A percentile compares a stretch with the other conserved stretches of the same genome.
These are phyloP conservation scores for Nidularia pulvinata DNA, from an alignment of 768 basidiomycete species.

Conservation along the genomic window DNA sequence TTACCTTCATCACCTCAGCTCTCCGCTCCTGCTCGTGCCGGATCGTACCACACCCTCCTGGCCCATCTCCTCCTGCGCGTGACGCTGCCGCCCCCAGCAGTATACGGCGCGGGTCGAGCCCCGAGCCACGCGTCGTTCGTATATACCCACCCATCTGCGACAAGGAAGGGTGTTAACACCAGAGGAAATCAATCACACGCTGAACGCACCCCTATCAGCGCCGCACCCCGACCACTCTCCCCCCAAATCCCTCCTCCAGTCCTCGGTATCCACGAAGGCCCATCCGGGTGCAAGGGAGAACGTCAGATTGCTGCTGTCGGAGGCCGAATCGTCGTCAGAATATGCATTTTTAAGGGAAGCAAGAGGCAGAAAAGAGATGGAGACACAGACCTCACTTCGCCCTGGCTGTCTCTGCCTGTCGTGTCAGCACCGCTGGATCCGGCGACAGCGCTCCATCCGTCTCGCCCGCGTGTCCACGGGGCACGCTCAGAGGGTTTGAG, in stretches of 20 bases:
- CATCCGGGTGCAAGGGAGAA: conserved; percentile 75
- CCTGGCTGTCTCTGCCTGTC: conserved; percentile 33
- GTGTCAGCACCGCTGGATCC: conserved; percentile 37
- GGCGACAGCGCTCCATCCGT: conserved; percentile 67
- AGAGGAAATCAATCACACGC: not conserved
- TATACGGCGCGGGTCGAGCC: conserved; percentile 37
- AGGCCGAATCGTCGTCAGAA: conserved; percentile 8
- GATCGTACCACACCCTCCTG: conserved; percentile 62
- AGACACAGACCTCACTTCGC: conserved; percentile 62
- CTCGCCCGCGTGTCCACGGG: conserved; percentile 71
- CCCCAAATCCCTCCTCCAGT: conserved; percentile 69
- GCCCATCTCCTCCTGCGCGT: conserved; percentile 74
- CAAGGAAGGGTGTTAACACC: not conserved
- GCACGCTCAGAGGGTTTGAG: conserved; percentile 45
- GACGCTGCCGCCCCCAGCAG: conserved; percentile 44
- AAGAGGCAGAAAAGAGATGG: conserved; percentile 1
- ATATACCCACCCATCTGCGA: conserved; percentile 78
- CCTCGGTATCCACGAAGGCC: conserved; percentile 75
- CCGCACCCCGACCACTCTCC: conserved; percentile 53
- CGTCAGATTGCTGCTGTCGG: conserved; percentile 72
- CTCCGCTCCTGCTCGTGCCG: conserved; percentile 7
- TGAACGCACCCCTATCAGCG: conserved; percentile 20
- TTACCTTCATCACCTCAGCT: not conserved
- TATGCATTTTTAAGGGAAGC: not conserved
- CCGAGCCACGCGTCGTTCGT: conserved; percentile 77